Evolutionary conservation across 169 alveolate genomes (phyloP).

Genomic region (Babesia bigemina): DNA sequence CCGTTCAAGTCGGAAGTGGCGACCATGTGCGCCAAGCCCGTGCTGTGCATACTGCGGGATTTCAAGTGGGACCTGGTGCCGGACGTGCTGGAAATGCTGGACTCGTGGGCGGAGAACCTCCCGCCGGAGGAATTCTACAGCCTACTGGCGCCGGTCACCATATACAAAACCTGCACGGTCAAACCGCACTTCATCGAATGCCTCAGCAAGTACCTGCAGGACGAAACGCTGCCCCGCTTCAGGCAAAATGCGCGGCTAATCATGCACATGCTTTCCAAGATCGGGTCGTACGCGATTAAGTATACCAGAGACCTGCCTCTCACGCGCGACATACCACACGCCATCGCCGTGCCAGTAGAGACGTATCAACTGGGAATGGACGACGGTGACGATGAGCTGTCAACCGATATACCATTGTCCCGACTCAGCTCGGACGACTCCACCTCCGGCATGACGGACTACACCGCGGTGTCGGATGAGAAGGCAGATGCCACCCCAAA

Average conservation of each 20-base stretch:
- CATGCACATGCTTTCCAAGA: slow-evolving; percentile 27
- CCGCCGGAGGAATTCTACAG: slow-evolving; percentile 25
- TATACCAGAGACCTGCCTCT: slow-evolving; percentile 3
- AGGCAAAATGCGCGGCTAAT: slow-evolving; percentile 9
- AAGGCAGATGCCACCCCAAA: neutral
- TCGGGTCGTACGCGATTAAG: slow-evolving; percentile 11
- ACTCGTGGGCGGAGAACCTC: slow-evolving; percentile 21
- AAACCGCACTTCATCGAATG: slow-evolving; percentile 34
- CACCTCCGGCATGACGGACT: neutral
- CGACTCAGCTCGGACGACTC: neutral
- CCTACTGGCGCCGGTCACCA: slow-evolving; percentile 4
- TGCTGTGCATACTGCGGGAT: slow-evolving; percentile 32
- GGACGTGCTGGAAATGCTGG: slow-evolving; percentile 32
- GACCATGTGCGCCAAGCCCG: slow-evolving; percentile 23
- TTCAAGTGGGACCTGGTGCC: slow-evolving; percentile 39
- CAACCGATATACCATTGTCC: neutral
- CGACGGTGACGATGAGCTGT: neutral
- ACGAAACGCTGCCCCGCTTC: slow-evolving; percentile 20
- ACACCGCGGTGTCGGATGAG: neutral
- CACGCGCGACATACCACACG: slow-evolving; percentile 14
- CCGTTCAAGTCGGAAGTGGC: slow-evolving; percentile 32
- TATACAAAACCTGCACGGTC: slow-evolving; percentile 15
- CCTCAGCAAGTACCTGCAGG: slow-evolving; percentile 32
- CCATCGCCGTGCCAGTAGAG: slow-evolving; percentile 8
- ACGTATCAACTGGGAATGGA: neutral